These are phyloP conservation scores for Trypanosoma caninum DNA, from an alignment of 208 protist genomes.

Conservation along the genomic window DNA sequence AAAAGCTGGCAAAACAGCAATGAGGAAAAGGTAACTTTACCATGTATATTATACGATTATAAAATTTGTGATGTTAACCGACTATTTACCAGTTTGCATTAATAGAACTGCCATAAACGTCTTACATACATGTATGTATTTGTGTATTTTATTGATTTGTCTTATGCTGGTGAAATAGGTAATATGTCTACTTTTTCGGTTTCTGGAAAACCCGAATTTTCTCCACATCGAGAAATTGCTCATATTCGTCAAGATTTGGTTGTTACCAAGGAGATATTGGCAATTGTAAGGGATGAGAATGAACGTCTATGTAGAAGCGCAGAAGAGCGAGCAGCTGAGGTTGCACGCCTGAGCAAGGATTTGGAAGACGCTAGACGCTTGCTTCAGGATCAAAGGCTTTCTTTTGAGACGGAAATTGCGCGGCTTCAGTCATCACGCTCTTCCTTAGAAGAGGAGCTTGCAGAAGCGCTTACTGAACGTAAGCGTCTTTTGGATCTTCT, in stretches of 20 bases:
- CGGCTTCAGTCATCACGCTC: not conserved
- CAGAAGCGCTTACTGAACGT: slow-evolving; percentile 4
- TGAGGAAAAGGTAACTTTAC: no score
- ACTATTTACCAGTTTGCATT: no score
- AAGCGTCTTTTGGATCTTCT: slow-evolving; percentile 15
- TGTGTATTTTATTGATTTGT: not conserved
- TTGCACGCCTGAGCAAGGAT: slow-evolving; percentile 1
- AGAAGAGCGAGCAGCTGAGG: not conserved
- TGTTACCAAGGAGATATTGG: slow-evolving; percentile 13
- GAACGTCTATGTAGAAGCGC: not conserved
- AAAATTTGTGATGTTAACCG: no score
- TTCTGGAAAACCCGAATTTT: slow-evolving; percentile 5
- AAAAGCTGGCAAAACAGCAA: no score
- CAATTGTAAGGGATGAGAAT: slow-evolving; percentile 11
- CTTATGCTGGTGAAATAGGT: not conserved
- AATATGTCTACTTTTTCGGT: not conserved
- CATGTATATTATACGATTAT: no score
- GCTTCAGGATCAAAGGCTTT: slow-evolving; percentile 3
- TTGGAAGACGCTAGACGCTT: slow-evolving; percentile 3
- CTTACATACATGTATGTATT: not conserved
- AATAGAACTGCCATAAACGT: not conserved
- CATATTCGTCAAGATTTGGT: slow-evolving; percentile 20
- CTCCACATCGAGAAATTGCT: slow-evolving; percentile 12
- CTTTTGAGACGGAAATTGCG: not conserved
- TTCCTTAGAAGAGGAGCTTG: slow-evolving; percentile 4